phyloP scores from a whole-genome alignment of 2,329 filamentous ascomycete species.

The Ustulina deusta region DNA sequence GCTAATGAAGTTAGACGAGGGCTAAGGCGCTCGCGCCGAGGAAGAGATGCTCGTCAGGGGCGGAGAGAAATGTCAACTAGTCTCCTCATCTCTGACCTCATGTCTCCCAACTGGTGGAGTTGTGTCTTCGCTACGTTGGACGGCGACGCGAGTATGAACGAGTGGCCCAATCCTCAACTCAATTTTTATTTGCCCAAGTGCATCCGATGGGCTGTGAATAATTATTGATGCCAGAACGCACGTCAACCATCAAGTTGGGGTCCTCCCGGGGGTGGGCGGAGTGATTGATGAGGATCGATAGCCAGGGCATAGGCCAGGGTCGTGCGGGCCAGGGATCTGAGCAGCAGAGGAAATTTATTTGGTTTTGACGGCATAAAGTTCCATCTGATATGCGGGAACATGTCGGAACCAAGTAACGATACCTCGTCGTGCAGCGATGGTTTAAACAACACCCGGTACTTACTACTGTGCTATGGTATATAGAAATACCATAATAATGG shows the following conservation, averaged over 20 bases:
- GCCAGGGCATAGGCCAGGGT: background rate
- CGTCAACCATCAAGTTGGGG: conserved; percentile 12
- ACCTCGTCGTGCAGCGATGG: too few relatives aligned
- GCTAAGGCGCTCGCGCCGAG: background rate
- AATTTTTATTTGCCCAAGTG: conserved; percentile 4
- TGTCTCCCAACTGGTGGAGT: background rate
- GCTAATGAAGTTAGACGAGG: background rate
- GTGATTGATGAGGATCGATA: conserved; percentile 12
- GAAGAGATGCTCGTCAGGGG: background rate
- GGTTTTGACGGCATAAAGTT: conserved; percentile 4
- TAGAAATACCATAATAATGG: background rate
- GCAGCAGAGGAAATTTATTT: conserved; percentile 7
- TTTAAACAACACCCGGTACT: too few relatives aligned
- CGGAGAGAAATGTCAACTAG: background rate
- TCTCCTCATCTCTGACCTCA: background rate
- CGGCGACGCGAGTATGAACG: background rate
- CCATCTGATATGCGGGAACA: conserved; percentile 1
- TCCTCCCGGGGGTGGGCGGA: background rate
- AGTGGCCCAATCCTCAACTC: background rate
- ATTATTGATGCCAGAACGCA: background rate
- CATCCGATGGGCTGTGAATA: background rate
- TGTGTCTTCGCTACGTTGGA: background rate
- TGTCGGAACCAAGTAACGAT: conserved; percentile 8
- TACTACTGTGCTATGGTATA: background rate
- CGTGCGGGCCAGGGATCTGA: conserved; percentile 2